Conservation (phyloP, 768 basidiomycete genomes). For the Pisolithus microcarpus region DNA sequence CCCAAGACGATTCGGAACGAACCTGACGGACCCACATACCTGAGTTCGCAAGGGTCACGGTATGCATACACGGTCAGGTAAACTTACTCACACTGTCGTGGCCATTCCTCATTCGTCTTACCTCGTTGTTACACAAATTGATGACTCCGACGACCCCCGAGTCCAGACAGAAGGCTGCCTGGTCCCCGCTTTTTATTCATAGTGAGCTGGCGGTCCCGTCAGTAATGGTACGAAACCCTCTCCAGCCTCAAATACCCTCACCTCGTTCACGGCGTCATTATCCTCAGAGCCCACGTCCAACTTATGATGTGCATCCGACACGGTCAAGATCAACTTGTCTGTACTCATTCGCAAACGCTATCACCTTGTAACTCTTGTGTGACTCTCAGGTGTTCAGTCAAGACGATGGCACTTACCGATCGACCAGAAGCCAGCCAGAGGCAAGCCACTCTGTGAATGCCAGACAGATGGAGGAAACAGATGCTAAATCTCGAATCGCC, state of each 20-base stretch:
- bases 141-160: constrained; percentile 61
- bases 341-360: constrained; percentile 41
- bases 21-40: constrained; percentile 66
- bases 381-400: not conserved
- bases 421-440: constrained; percentile 65
- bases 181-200: constrained; percentile 46
- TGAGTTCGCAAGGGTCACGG: constrained; percentile 21
- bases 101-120: constrained; percentile 52
- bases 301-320: constrained; percentile 39
- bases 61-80: not conserved
- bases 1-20: constrained; percentile 61
- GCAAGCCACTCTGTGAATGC: constrained; percentile 33
- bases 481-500: constrained; percentile 52
- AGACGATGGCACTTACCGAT: constrained; percentile 32
- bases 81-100: constrained; percentile 52
- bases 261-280: constrained; percentile 65
- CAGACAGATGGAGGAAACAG: constrained; percentile 60
- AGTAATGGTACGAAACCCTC: constrained; percentile 1
- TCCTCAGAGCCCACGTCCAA: constrained; percentile 45
- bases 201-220: constrained; percentile 51
- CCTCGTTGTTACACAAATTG: constrained; percentile 42
- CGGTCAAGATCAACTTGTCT: constrained; percentile 46
- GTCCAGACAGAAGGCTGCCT: constrained; percentile 64
- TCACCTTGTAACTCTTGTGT: constrained; percentile 6
- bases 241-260: constrained; percentile 19